Evolutionary conservation across 1,284 basidiomycete genomes (phyloP).

Genomic region (Coniferiporia weirii): DNA sequence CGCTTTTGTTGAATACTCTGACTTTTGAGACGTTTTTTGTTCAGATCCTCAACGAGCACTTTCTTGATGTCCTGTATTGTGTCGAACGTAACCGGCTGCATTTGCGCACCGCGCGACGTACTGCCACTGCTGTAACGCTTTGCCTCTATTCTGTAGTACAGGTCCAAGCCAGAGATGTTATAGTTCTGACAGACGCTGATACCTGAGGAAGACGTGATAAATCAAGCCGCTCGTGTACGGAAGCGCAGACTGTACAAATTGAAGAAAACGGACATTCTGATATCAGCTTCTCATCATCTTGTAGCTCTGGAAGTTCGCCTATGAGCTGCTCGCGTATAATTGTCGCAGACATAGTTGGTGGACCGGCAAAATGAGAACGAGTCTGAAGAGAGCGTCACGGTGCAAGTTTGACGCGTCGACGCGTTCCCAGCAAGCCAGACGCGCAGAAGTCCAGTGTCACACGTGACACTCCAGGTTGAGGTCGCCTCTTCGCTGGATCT

Average conservation of each 20-base stretch:
- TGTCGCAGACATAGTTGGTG: constrained; percentile 1
- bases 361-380: neutral
- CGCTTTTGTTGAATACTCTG: constrained; percentile 27
- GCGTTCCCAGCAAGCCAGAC: too few relatives aligned
- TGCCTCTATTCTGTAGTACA: constrained; percentile 73
- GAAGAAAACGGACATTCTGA: constrained; percentile 20
- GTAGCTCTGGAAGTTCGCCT: constrained; percentile 8
- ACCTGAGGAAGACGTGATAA: constrained; percentile 35
- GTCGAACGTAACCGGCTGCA: constrained; percentile 44
- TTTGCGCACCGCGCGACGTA: constrained; percentile 26
- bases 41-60: constrained; percentile 46
- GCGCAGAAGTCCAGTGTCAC: neutral
- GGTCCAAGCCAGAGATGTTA: constrained; percentile 46
- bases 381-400: neutral
- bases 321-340: constrained; percentile 11
- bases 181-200: constrained; percentile 61
- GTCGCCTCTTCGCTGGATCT: too few relatives aligned
- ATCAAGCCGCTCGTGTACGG: neutral
- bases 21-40: constrained; percentile 36
- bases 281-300: constrained; percentile 18
- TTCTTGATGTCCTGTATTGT: constrained; percentile 50
- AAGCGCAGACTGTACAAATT: too few relatives aligned
- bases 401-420: neutral
- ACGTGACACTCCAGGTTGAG: neutral
- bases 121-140: constrained; percentile 35